Conservation (phyloP, 345 rosid species). For the Adansonia digitata region DNA sequence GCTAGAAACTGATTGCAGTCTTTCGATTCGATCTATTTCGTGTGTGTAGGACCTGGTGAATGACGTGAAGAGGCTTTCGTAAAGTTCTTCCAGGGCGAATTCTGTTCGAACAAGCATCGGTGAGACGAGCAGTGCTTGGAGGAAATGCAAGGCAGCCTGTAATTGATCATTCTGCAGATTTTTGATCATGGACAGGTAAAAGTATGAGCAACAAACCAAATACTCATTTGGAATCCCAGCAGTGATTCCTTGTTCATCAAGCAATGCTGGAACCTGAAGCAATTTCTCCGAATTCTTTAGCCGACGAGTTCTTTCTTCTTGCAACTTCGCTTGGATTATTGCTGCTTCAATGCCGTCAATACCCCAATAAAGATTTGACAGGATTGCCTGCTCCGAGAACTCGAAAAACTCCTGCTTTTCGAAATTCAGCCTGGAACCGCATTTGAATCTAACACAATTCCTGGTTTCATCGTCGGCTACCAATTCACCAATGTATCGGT, state of each 20-base stretch:
- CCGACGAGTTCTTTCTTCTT: slow-evolving; percentile 30
- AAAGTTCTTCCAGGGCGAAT: slow-evolving; percentile 46
- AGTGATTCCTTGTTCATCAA: slow-evolving; percentile 61
- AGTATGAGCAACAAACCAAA: slow-evolving; percentile 40
- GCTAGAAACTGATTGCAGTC: neutral
- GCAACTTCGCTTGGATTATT: slow-evolving; percentile 29
- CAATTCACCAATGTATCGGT: slow-evolving; percentile 30
- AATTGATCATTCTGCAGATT: slow-evolving; percentile 57
- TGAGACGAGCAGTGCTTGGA: slow-evolving; percentile 55
- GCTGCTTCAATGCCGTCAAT: slow-evolving; percentile 59
- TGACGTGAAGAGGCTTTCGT: slow-evolving; percentile 39
- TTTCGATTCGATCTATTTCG: slow-evolving; percentile 3
- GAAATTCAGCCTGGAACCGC: slow-evolving; percentile 36
- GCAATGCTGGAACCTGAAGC: slow-evolving; percentile 91
- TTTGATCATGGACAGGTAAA: slow-evolving; percentile 51
- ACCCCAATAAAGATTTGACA: slow-evolving; percentile 79
- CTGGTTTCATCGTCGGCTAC: slow-evolving; percentile 29
- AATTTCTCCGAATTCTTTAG: slow-evolving; percentile 56
- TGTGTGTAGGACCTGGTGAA: slow-evolving; percentile 3
- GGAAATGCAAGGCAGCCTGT: slow-evolving; percentile 69
- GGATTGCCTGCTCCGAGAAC: slow-evolving; percentile 56
- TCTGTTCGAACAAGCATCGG: slow-evolving; percentile 40
- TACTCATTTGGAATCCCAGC: slow-evolving; percentile 56
- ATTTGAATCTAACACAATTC: slow-evolving; percentile 35
- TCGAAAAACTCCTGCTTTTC: slow-evolving; percentile 43